These are phyloP conservation scores for Phialophora expanda DNA, from an alignment of 2,329 filamentous ascomycete genomes.

Conservation along the genomic window DNA sequence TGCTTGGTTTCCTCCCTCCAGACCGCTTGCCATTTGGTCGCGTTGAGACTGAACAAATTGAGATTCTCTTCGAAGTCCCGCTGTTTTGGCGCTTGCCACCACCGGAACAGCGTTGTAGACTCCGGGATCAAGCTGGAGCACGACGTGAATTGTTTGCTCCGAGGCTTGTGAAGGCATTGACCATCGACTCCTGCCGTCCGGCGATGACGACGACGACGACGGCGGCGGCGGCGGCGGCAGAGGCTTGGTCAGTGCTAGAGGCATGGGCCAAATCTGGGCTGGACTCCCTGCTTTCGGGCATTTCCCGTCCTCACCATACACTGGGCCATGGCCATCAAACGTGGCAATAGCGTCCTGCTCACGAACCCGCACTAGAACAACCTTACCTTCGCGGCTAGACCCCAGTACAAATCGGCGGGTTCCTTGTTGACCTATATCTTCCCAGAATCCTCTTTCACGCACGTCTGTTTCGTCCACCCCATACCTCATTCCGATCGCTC, in stretches of 20 bases:
- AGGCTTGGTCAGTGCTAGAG: conserved; percentile 3
- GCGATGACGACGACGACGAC: neutral
- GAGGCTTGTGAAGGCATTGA: neutral
- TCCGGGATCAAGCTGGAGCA: neutral
- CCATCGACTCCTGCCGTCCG: neutral
- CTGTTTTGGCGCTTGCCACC: neutral
- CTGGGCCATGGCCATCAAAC: neutral
- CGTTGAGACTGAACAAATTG: neutral
- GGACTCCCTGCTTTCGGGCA: neutral
- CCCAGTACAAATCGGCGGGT: conserved; percentile 79
- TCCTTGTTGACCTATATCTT: conserved; percentile 60
- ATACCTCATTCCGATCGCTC: conserved; percentile 18
- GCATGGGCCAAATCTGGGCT: conserved; percentile 17
- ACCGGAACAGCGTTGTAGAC: neutral
- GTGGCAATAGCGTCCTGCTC: conserved; percentile 1
- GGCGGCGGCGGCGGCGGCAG: neutral
- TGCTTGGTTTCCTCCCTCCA: neutral
- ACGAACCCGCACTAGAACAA: conserved; percentile 31
- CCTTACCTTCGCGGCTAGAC: conserved; percentile 27
- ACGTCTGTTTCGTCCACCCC: neutral
- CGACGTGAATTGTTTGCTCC: conserved; percentile 1
- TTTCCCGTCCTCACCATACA: neutral
- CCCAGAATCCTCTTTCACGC: conserved; percentile 22
- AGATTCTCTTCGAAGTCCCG: neutral
- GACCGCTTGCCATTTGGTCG: neutral